Percentiles rank a stretch among this genome's conserved stretches.
These are phyloP conservation scores for Bimuria novae-zelandiae DNA, from an alignment of 2,329 filamentous ascomycete genomes.

Conservation along the genomic window DNA sequence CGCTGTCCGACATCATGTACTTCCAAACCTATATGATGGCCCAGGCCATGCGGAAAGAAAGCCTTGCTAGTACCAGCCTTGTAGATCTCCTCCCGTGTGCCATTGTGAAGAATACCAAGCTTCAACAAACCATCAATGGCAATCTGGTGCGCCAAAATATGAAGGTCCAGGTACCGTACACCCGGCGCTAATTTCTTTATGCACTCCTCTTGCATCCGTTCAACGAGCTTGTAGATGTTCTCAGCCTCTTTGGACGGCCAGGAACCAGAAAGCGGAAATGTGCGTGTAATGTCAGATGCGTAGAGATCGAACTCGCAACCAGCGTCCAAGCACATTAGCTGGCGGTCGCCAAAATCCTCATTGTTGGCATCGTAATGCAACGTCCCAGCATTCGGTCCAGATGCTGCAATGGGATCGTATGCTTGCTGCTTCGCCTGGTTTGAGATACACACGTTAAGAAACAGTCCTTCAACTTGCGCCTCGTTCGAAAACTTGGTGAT, in stretches of 20 bases:
- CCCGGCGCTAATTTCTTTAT: constrained; percentile 72
- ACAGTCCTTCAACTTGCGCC: constrained; percentile 79
- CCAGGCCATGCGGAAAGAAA: constrained; percentile 90
- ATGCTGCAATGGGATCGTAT: constrained; percentile 87
- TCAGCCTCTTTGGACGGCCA: constrained; percentile 71
- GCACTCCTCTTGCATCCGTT: constrained; percentile 78
- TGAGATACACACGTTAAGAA: constrained; percentile 72
- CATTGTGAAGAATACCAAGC: constrained; percentile 73
- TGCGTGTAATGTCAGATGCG: constrained; percentile 87
- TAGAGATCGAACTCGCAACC: constrained; percentile 86
- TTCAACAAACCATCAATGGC: constrained; percentile 71
- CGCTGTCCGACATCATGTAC: constrained; percentile 70
- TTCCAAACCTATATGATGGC: constrained; percentile 90
- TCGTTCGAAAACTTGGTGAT: constrained; percentile 72
- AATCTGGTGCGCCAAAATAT: constrained; percentile 72
- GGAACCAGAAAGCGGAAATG: constrained; percentile 74
- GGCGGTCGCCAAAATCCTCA: constrained; percentile 67
- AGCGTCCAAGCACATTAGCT: constrained; percentile 83
- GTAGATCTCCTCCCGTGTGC: constrained; percentile 71
- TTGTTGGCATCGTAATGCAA: constrained; percentile 88
- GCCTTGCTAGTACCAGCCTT: constrained; percentile 79
- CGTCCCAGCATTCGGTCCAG: constrained; percentile 79
- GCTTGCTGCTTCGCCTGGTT: constrained; percentile 76
- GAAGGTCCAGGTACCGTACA: constrained; percentile 71
- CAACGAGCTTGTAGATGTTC: constrained; percentile 76